Percentiles rank a stretch among this genome's conserved stretches.
These are phyloP conservation scores for Acanthamoeba pearcei DNA, from an alignment of 208 protist species.

Conservation along the genomic window DNA sequence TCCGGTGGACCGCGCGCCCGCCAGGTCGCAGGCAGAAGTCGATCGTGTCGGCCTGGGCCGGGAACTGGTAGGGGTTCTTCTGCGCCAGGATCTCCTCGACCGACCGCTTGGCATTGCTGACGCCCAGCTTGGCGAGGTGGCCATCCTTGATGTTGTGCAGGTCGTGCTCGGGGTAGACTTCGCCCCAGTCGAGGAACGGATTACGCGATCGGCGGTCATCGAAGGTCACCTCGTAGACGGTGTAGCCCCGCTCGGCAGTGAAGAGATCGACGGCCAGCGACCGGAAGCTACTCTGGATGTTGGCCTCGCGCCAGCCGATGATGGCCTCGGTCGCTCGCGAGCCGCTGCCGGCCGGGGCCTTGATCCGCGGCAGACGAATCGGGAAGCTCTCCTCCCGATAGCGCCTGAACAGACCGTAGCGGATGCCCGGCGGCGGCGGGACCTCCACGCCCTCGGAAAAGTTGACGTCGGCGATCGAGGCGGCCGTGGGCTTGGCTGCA, in stretches of 20 bases:
- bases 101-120: no score
- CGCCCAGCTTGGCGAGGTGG: no score
- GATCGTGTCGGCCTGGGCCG: background rate
- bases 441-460: background rate
- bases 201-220: background rate
- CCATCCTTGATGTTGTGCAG: background rate
- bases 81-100: no score
- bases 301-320: background rate
- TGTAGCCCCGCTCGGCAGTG: background rate
- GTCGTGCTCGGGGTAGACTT: background rate
- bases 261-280: background rate
- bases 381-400: constrained; percentile 1
- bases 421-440: background rate
- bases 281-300: background rate
- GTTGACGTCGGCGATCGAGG: background rate
- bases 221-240: background rate
- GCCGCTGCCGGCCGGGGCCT: no score
- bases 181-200: background rate
- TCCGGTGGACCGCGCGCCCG: background rate
- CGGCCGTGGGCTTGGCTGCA: background rate
- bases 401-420: background rate
- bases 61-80: background rate
- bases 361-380: background rate
- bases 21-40: background rate
- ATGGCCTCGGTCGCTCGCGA: background rate